Conservation (phyloP, 768 basidiomycete genomes). For the Pulveroboletus sp. region DNA sequence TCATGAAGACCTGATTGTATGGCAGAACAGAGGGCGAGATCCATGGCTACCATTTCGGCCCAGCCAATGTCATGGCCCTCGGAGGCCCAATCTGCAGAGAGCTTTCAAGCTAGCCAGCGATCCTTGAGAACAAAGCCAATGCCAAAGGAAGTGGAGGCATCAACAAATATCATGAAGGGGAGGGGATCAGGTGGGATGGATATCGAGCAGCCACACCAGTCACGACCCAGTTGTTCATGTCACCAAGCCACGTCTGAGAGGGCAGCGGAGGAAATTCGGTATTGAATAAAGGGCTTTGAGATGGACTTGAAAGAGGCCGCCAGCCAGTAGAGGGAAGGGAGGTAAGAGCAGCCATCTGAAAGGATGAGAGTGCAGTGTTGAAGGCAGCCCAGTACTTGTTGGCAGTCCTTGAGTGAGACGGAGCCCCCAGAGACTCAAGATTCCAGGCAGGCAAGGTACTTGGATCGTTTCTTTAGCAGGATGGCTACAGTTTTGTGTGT, state of each 20-base stretch:
- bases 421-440: neutral
- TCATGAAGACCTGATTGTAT: conserved; percentile 14
- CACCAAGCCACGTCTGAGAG: neutral
- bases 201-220: neutral
- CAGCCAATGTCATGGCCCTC: too few relatives aligned
- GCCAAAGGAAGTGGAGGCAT: neutral
- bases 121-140: too few relatives aligned
- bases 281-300: neutral
- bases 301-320: neutral
- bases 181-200: neutral
- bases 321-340: neutral
- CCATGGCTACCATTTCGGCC: neutral
- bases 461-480: neutral
- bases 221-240: rapidly evolving
- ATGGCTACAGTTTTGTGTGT: too few relatives aligned
- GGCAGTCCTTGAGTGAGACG: too few relatives aligned
- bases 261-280: neutral
- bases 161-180: neutral
- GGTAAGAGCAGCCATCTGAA: neutral
- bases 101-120: too few relatives aligned
- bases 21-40: neutral
- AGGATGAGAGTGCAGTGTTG: neutral
- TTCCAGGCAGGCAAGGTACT: neutral
- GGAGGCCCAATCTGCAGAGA: too few relatives aligned
- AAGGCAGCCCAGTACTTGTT: too few relatives aligned